Evolutionary conservation across 1,139 yeast species (phyloP).

Genomic region (Diutina sp.): DNA sequence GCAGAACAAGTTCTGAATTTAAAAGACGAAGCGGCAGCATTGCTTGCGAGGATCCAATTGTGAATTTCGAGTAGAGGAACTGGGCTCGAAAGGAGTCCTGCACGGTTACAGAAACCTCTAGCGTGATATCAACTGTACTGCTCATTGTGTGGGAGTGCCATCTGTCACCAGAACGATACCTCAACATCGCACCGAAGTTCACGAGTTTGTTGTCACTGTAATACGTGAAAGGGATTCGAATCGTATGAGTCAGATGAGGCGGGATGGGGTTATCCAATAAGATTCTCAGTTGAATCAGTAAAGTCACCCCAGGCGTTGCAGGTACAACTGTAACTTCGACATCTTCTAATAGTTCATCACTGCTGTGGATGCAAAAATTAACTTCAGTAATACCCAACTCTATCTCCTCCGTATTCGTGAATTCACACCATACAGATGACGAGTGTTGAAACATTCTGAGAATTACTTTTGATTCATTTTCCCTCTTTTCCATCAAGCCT

Average conservation of each 20-base stretch:
- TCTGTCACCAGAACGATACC: conserved; percentile 12
- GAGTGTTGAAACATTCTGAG: conserved; percentile 9
- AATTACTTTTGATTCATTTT: not conserved
- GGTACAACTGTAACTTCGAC: conserved; percentile 8
- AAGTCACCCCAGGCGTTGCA: conserved; percentile 7
- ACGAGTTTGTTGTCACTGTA: conserved; percentile 16
- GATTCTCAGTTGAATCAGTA: not conserved
- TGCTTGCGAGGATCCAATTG: conserved; percentile 45
- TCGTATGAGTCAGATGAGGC: not conserved
- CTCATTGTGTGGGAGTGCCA: not conserved
- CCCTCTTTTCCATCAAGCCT: not conserved
- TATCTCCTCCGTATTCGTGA: conserved; percentile 9
- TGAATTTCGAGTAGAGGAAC: conserved; percentile 51
- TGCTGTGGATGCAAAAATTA: conserved; percentile 10
- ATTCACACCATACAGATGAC: conserved; percentile 13
- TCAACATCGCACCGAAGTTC: conserved; percentile 17
- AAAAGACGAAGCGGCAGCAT: conserved; percentile 43
- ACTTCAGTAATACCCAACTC: conserved; percentile 13
- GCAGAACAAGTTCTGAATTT: not conserved
- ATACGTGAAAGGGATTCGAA: conserved; percentile 12
- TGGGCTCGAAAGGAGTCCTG: conserved; percentile 57
- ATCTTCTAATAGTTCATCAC: conserved; percentile 7
- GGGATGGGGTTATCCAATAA: not conserved
- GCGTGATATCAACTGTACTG: conserved; percentile 31
- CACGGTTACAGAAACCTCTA: conserved; percentile 56